phyloP scores from a whole-genome alignment of 139 green algal species.

The Yamagishiella unicocca region DNA sequence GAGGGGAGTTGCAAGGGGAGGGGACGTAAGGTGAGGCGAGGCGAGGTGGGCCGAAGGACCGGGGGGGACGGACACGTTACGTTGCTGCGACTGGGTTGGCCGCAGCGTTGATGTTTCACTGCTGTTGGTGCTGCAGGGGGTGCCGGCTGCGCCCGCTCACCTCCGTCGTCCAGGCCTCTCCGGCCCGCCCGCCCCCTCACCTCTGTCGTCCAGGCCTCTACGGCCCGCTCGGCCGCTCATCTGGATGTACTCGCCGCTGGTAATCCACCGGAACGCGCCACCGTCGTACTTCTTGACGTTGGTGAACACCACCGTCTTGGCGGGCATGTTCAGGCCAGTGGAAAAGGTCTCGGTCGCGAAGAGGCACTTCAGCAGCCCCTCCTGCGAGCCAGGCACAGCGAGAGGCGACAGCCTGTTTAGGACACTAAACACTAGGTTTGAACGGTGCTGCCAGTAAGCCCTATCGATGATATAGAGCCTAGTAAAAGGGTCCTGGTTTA shows the following conservation, averaged over 20 bases:
- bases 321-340: constrained; percentile 98
- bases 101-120: too few relatives aligned
- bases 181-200: neutral
- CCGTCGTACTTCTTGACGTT: constrained; percentile 95
- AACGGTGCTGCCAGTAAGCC: too few relatives aligned
- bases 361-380: constrained; percentile 74
- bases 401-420: too few relatives aligned
- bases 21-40: neutral
- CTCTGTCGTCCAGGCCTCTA: constrained; percentile 87
- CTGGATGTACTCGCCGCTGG: constrained; percentile 96
- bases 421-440: too few relatives aligned
- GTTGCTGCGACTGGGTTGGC: too few relatives aligned
- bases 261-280: constrained; percentile 72
- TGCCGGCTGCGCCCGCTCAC: neutral
- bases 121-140: neutral
- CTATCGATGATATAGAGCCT: too few relatives aligned
- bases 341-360: constrained; percentile 97
- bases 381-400: neutral
- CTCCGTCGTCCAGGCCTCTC: neutral
- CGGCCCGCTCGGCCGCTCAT: constrained; percentile 96
- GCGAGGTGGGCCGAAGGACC: neutral
- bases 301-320: constrained; percentile 96
- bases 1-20: neutral
- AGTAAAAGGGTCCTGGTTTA: too few relatives aligned
- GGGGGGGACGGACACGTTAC: neutral